phyloP scores from a whole-genome alignment of 495 filamentous ascomycete species.

The Clavariopsis aquatica region DNA sequence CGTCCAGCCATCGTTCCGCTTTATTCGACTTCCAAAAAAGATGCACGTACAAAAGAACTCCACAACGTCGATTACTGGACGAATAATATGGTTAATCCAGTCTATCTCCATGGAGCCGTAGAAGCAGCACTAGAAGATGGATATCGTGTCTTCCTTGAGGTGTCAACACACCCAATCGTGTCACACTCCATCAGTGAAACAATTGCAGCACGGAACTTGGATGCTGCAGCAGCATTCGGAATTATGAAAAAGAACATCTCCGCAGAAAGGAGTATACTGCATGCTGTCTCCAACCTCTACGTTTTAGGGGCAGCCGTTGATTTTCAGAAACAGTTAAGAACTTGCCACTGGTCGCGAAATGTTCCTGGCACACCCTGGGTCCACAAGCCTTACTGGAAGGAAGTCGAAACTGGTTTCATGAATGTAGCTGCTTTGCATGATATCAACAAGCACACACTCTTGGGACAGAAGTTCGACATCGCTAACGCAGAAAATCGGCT shows the following conservation, averaged over 20 bases:
- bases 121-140: slow-evolving; percentile 45
- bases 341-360: slow-evolving; percentile 46
- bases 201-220: slow-evolving; percentile 39
- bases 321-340: slow-evolving; percentile 49
- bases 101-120: slow-evolving; percentile 42
- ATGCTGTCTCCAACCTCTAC: slow-evolving; percentile 47
- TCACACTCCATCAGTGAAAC: slow-evolving; percentile 47
- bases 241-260: neutral
- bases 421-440: slow-evolving; percentile 35
- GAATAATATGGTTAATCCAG: slow-evolving; percentile 42
- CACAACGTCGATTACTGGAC: slow-evolving; percentile 42
- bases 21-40: slow-evolving; percentile 46
- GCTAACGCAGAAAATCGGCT: slow-evolving; percentile 39
- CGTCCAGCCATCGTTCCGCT: slow-evolving; percentile 31
- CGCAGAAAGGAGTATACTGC: neutral
- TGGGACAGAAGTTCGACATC: slow-evolving; percentile 41
- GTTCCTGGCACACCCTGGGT: slow-evolving; percentile 55
- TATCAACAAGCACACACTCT: slow-evolving; percentile 42
- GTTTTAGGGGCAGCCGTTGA: slow-evolving; percentile 50
- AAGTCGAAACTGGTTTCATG: slow-evolving; percentile 40
- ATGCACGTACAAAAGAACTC: slow-evolving; percentile 31
- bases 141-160: slow-evolving; percentile 44
- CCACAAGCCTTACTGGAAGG: slow-evolving; percentile 53
- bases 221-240: slow-evolving; percentile 39
- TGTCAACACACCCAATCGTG: slow-evolving; percentile 46